Evolutionary conservation across 2,329 filamentous ascomycete genomes (phyloP).

Genomic region (Curvularia spicifera): DNA sequence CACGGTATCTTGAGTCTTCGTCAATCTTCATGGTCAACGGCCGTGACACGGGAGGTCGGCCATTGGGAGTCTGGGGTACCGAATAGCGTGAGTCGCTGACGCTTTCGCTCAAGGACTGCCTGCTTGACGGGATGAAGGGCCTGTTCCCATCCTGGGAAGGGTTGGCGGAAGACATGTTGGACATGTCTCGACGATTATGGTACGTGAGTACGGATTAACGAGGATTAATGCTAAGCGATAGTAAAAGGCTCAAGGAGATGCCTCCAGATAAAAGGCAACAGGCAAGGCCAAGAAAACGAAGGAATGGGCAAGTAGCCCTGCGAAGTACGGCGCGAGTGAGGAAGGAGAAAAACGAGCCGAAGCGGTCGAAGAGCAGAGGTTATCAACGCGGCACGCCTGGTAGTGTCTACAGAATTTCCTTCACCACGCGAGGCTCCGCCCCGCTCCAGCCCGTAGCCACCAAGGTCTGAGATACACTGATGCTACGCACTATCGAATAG

Average conservation of each 20-base stretch:
- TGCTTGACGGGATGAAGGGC: conserved; percentile 14
- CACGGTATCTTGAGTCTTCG: conserved; percentile 33
- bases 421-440: conserved; percentile 9
- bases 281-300: conserved; percentile 12
- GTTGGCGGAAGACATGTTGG: conserved; percentile 17
- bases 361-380: conserved; percentile 16
- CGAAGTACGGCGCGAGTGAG: conserved; percentile 13
- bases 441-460: conserved; percentile 13
- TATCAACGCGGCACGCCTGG: conserved; percentile 18
- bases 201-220: conserved; percentile 1
- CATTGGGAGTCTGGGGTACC: conserved; percentile 15
- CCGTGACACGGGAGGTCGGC: conserved; percentile 15
- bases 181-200: conserved; percentile 8
- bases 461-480: conserved; percentile 16
- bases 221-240: conserved; percentile 16
- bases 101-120: conserved; percentile 21
- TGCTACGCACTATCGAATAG: conserved; percentile 20
- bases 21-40: conserved; percentile 32
- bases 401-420: conserved; percentile 18
- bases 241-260: conserved; percentile 10
- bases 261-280: conserved; percentile 4
- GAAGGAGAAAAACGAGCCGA: conserved; percentile 8
- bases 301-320: conserved; percentile 19
- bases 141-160: conserved; percentile 14
- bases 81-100: conserved; percentile 14